Evolutionary conservation across 2,329 filamentous ascomycete genomes (phyloP), one percentile per base, ranked within the genome.

Genomic region (Aspergillus amoenus): DNA sequence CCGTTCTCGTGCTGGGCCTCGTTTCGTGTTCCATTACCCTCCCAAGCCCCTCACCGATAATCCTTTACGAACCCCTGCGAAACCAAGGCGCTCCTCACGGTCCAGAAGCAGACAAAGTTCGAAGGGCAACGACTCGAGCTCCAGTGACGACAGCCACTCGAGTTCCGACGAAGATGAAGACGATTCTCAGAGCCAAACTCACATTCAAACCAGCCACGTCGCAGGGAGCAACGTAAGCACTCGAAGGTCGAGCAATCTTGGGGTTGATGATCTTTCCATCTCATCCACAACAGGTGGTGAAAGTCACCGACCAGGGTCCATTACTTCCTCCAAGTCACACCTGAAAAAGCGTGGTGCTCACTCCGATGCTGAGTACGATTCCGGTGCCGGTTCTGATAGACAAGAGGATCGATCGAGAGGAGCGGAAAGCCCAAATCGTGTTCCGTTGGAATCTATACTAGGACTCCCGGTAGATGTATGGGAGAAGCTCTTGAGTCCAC

Each of bases 1-100:
- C 66, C 84, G 89, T 63, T 90, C 89, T 34, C 86, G 88, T 63
- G 88, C 90, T 65, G 91, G 91, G 15, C 89, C 91, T 27, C 85
- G 87, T 62, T 88, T 94, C 66, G 88, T 94, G 66, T 96, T 93
- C 73, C 90, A 96, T 74, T 94, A 94, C 68, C 91, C 91, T n/a
- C 82, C 87, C 65, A 75, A 78, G 67, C 73, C 80, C 62, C 73
- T 78, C 56, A 71, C 71, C 62, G 73, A 75, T 55, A 73, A 70
- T 59, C 67, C 68, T 34, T 64, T 74, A 40, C 68, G 74, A 55
- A 66, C 72, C 34, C 69, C 69, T 37, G 67, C 67, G 56, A 72
- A 68, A 59, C 64, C 66, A 22, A 71, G 72, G 24, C 72, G 72
- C 61, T 63, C 65, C 34, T 70, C 73, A 44, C 71, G 70, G 48